Conservation (phyloP, 768 basidiomycete species). For the Boletus pseudopeckii region DNA sequence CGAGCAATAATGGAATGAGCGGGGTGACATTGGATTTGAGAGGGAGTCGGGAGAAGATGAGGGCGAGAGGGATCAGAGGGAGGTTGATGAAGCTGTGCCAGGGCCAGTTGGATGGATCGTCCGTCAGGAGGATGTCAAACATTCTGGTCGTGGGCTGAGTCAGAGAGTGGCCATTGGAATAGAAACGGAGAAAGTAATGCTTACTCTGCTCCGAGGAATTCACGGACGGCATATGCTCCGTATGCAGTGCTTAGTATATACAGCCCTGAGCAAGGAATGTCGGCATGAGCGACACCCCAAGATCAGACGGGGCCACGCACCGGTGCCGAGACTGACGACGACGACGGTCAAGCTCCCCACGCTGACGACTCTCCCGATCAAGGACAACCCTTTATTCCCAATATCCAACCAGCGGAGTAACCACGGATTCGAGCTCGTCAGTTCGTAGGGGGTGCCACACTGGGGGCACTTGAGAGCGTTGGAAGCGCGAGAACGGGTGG, state of each 20-base stretch:
- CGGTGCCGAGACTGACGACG: constrained; percentile 55
- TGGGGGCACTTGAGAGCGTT: constrained; percentile 82
- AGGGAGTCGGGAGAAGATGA: constrained; percentile 60
- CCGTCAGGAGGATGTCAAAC: constrained; percentile 60
- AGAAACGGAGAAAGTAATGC: constrained; percentile 13
- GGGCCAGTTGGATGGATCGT: constrained; percentile 72
- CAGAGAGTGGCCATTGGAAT: background rate
- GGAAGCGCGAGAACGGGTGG: constrained; percentile 45
- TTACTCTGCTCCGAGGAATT: constrained; percentile 69
- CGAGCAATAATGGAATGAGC: constrained; percentile 22
- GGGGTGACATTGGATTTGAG: constrained; percentile 27
- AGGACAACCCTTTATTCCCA: constrained; percentile 49
- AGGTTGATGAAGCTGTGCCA: constrained; percentile 75
- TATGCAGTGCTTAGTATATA: constrained; percentile 58
- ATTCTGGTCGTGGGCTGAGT: constrained; percentile 38
- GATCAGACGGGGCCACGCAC: constrained; percentile 37
- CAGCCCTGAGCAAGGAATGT: constrained; percentile 33
- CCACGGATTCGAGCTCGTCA: constrained; percentile 61
- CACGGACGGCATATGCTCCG: constrained; percentile 66
- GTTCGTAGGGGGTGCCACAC: constrained; percentile 61
- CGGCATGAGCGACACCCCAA: background rate
- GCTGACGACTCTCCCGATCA: constrained; percentile 51
- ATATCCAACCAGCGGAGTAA: constrained; percentile 48
- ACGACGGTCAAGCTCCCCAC: constrained; percentile 48
- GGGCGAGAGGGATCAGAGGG: constrained; percentile 63